phyloP scores from a whole-genome alignment of 768 basidiomycete genomes.

The Trichaptum fuscoviolaceum region DNA sequence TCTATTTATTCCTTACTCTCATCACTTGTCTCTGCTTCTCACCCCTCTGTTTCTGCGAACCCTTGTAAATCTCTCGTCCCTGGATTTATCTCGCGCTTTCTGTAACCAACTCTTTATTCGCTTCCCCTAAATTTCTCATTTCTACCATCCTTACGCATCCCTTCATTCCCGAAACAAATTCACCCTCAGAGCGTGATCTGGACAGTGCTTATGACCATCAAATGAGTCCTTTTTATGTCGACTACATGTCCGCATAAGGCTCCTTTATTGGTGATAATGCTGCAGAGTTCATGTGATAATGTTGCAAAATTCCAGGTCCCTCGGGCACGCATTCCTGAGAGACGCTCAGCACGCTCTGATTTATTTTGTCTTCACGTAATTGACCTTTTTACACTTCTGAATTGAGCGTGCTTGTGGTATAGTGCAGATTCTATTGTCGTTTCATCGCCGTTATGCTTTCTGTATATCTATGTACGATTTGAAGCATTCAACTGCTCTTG shows the following conservation, averaged over 20 bases:
- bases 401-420: not conserved
- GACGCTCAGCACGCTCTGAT: slow-evolving; percentile 1
- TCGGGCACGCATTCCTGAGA: not conserved
- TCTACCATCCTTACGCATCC: not conserved
- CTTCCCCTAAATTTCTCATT: not conserved
- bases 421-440: not conserved
- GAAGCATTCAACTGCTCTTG: not conserved
- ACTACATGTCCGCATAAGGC: not conserved
- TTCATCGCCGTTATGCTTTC: not conserved
- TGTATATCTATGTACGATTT: not conserved
- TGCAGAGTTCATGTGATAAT: not conserved
- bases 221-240: not conserved
- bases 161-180: not conserved
- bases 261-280: not conserved
- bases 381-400: not conserved
- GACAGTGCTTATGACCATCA: not conserved
- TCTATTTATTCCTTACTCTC: not conserved
- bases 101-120: not conserved
- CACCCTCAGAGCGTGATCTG: slow-evolving; percentile 1
- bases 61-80: not conserved
- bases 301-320: not conserved
- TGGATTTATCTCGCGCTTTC: not conserved
- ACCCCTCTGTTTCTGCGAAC: not conserved
- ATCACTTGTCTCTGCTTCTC: not conserved
- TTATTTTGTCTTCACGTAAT: not conserved